A percentile compares a stretch with the other conserved stretches of the same genome.
Conservation (phyloP, 371 early-diverging fungal species). For the Apophysomyces sp. region DNA sequence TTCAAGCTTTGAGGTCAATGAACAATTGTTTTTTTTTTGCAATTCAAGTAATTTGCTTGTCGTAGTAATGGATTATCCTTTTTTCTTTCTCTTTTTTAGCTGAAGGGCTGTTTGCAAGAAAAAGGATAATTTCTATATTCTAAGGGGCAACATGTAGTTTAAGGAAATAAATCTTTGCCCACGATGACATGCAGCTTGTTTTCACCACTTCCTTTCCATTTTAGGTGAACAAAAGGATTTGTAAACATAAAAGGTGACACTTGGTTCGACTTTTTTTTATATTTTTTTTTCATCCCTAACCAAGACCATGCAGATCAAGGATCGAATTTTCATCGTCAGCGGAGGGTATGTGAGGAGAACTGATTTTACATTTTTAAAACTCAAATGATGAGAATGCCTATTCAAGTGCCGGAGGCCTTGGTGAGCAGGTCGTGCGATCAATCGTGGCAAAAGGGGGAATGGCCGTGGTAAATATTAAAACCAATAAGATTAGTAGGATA, state of each 20-base stretch:
- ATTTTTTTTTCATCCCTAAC: not conserved
- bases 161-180: not conserved
- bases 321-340: conserved; percentile 34
- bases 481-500: not conserved
- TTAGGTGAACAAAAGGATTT: conserved; percentile 15
- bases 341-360: conserved; percentile 29
- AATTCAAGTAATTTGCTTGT: no score
- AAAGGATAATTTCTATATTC: not conserved
- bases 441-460: conserved; percentile 22
- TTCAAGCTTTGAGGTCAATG: no score
- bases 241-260: not conserved
- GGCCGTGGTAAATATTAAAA: conserved; percentile 22
- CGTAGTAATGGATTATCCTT: no score
- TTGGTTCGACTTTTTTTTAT: no score
- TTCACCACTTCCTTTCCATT: conserved; percentile 17
- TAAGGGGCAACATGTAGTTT: not conserved
- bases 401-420: conserved; percentile 43
- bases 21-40: no score
- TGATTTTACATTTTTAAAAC: not conserved
- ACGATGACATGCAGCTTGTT: not conserved
- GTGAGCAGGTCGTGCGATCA: conserved; percentile 25
- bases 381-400: not conserved
- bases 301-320: conserved; percentile 20
- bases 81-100: no score
- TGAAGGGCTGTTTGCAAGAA: no score